Percentiles rank a stretch among this genome's conserved stretches.
These are phyloP conservation scores for Ceratocystis huliohia DNA, from an alignment of 2,329 filamentous ascomycete genomes.

Conservation along the genomic window DNA sequence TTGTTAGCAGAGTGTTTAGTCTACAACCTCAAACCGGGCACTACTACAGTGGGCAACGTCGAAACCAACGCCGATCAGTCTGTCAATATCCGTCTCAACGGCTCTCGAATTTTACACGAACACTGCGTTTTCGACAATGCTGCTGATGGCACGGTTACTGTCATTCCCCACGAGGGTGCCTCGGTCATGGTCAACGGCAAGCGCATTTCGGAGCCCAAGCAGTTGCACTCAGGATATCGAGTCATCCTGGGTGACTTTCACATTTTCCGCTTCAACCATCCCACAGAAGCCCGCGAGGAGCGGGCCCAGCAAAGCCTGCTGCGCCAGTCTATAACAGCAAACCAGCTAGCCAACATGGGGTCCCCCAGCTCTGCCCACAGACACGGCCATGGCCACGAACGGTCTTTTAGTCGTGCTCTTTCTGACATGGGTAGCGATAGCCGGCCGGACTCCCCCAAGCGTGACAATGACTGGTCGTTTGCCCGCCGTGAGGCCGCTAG, in stretches of 20 bases:
- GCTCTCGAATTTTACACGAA: conserved; percentile 79
- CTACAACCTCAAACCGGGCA: conserved; percentile 94
- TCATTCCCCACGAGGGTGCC: conserved; percentile 80
- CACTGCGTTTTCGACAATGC: conserved; percentile 89
- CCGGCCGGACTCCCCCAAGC: conserved; percentile 60
- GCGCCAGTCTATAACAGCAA: conserved; percentile 56
- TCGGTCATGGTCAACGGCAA: conserved; percentile 97
- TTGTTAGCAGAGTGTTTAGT: conserved; percentile 90
- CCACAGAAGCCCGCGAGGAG: conserved; percentile 87
- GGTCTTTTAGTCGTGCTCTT: conserved; percentile 62
- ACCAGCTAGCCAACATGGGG: conserved; percentile 42
- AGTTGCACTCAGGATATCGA: conserved; percentile 81
- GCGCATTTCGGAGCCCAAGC: conserved; percentile 71
- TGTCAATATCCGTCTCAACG: conserved; percentile 85
- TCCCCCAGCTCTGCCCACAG: conserved; percentile 13
- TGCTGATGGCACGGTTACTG: conserved; percentile 77
- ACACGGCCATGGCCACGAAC: conserved; percentile 53
- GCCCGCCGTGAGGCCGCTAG: conserved; percentile 86
- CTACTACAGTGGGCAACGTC: conserved; percentile 86
- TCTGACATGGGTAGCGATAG: conserved; percentile 64
- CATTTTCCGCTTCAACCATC: conserved; percentile 97
- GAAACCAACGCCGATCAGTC: conserved; percentile 63
- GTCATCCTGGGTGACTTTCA: conserved; percentile 97
- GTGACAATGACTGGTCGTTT: conserved; percentile 90
- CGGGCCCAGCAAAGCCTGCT: conserved; percentile 57